phyloP scores from a whole-genome alignment of 2,329 filamentous ascomycete species.

The Fusarium sarcochroum region DNA sequence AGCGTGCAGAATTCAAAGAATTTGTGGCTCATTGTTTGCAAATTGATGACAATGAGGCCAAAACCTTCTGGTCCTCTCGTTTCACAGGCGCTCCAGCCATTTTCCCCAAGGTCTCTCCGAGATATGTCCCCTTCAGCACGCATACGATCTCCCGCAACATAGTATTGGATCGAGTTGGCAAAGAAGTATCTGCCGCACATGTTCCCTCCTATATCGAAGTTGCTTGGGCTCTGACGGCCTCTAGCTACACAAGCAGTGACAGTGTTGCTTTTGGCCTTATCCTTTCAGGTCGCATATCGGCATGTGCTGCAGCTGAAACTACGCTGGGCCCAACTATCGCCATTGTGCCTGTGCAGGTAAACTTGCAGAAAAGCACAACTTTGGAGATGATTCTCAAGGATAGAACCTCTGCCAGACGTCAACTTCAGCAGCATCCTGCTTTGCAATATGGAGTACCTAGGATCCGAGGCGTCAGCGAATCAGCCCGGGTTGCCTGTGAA shows the following conservation, averaged over 20 bases:
- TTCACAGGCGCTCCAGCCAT: conserved; percentile 6
- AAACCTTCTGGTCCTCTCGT: conserved; percentile 11
- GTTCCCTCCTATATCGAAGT: conserved; percentile 7
- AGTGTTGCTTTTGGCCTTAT: conserved; percentile 9
- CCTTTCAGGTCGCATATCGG: conserved; percentile 9
- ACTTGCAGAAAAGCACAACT: conserved; percentile 5
- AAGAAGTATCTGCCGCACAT: background rate
- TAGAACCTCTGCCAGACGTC: background rate
- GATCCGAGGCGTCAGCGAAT: background rate
- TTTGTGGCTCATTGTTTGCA: too few relatives aligned
- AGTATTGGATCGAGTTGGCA: background rate
- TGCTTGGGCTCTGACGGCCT: conserved; percentile 11
- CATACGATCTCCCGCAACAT: background rate
- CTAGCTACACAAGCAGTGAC: conserved; percentile 6
- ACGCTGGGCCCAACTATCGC: conserved; percentile 15
- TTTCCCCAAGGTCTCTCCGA: conserved; percentile 3
- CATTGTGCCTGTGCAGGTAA: conserved; percentile 10
- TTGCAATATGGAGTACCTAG: background rate
- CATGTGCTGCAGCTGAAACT: conserved; percentile 6
- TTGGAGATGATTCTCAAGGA: conserved; percentile 6
- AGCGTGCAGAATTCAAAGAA: too few relatives aligned
- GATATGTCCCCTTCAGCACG: conserved; percentile 5
- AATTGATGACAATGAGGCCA: background rate
- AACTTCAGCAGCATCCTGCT: background rate
- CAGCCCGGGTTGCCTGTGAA: background rate